Evolutionary conservation across 139 green algal species (phyloP).

Genomic region (Eudorina sp.): DNA sequence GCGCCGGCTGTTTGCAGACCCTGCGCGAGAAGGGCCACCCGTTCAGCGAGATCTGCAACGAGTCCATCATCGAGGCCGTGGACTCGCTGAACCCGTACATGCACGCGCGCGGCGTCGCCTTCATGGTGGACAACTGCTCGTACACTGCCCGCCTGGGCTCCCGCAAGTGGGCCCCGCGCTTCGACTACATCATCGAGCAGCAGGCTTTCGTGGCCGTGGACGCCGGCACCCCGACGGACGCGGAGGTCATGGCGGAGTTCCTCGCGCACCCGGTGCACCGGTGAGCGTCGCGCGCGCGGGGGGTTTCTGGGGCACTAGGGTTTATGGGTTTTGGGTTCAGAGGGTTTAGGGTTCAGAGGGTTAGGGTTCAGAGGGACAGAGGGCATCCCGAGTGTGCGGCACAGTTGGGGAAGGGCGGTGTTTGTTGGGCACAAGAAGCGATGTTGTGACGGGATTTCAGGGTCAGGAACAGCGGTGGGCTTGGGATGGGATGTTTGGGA

Average conservation of each 20-base stretch:
- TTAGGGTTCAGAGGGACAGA: too few species aligned
- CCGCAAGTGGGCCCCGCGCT: constrained; percentile 98
- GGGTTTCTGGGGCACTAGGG: too few species aligned
- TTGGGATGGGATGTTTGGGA: too few species aligned
- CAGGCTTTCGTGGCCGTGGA: constrained; percentile 84
- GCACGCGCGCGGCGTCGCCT: constrained; percentile 98
- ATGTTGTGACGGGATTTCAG: too few species aligned
- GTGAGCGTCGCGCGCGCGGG: too few species aligned
- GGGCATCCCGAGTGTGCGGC: too few species aligned
- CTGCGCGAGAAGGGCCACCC: constrained; percentile 96
- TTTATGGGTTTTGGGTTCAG: too few species aligned
- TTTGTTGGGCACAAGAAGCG: too few species aligned
- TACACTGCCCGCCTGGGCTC: constrained; percentile 97
- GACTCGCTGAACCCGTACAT: constrained; percentile 99
- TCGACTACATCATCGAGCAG: constrained; percentile 99
- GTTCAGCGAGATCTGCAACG: constrained; percentile 99
- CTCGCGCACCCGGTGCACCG: constrained; percentile 47
- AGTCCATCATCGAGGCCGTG: constrained; percentile 98
- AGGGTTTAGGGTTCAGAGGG: too few species aligned
- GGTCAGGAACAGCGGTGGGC: too few species aligned
- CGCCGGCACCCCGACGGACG: constrained; percentile 68
- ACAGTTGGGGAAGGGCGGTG: too few species aligned
- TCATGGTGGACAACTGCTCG: constrained; percentile 99
- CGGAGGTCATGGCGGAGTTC: constrained; percentile 72
- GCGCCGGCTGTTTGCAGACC: too few species aligned